Evolutionary conservation across 192 early-diverging fungal genomes (phyloP), one percentile per base, ranked within the genome.

Genomic region (Coemansia sp.): DNA sequence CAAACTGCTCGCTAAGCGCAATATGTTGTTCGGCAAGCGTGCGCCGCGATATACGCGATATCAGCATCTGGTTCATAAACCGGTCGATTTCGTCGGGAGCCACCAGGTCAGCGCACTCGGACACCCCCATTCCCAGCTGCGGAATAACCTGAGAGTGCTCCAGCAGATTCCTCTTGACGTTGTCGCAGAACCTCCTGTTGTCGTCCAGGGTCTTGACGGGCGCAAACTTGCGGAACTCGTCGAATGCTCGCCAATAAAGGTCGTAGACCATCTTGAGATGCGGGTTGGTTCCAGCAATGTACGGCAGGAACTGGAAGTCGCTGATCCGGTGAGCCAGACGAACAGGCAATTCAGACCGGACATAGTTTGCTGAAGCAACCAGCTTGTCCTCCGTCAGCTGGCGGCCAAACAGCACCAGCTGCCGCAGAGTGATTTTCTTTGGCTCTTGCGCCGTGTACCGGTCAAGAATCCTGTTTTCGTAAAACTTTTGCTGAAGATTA

Each of bases 211-310:
- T 90, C 66, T 86, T 85, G 33, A 98, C 92, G 5, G 68, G 65
- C 10, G 89, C 85, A 20, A 93, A 77, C 61, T 87, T 82, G 52
- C 89, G 84, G 66, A 96, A 86, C 61, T 75, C 76, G 54, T 96
- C 93, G 72, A 98, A 96, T 0, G 94, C 94, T n/a, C 87, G 83
- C 96, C 94, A 96, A 74, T 96, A 98, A 50, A 96, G 80, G 52
- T 88, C 84, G 66, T 98, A 96, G 20, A 95, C 88, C 18, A 69
- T 78, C 71, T 90, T 86, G 60, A 96, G 88, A 66, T 96, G 92
- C 4, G 94, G 92, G 68, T 96, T 96, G 17, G 92, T 93, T 7
- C 95, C 96, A 1, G 94, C 91, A 32, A 95, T 91, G 63, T 94
- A 98, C 4, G 96, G 95, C 12, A 98, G 83, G 48, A 88, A 88